Percentiles rank a stretch among this genome's conserved stretches.
Evolutionary conservation across 441 rosid species (phyloP).

Genomic region (Erysimum pusillum): DNA sequence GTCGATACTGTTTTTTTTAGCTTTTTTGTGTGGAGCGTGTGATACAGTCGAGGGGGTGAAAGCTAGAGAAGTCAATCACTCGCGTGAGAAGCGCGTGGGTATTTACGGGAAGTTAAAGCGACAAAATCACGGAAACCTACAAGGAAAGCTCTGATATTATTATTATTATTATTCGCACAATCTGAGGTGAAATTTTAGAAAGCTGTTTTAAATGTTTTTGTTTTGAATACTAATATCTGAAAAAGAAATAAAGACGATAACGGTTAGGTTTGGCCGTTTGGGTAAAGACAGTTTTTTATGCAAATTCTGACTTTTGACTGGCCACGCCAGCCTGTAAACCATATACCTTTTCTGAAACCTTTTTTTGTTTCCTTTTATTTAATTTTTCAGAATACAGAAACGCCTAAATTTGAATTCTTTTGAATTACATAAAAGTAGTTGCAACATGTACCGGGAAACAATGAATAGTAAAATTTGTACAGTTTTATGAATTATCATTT

Average conservation of each 20-base stretch:
- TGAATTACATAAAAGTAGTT: neutral
- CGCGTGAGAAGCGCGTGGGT: constrained; percentile 21
- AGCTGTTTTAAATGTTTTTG: constrained; percentile 20
- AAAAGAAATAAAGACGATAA: constrained; percentile 38
- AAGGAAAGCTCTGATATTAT: constrained; percentile 45
- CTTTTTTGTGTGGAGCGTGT: constrained; percentile 27
- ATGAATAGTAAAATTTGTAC: neutral
- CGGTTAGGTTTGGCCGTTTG: constrained; percentile 51
- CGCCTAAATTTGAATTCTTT: constrained; percentile 3
- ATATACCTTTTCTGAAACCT: neutral
- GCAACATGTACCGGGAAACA: constrained; percentile 1
- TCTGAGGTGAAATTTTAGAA: constrained; percentile 42
- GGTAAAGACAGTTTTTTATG: constrained; percentile 47
- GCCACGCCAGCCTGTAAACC: constrained; percentile 41
- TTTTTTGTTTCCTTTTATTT: neutral
- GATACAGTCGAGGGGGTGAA: constrained; percentile 18
- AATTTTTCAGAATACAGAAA: neutral
- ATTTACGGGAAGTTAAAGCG: constrained; percentile 41
- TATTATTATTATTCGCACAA: constrained; percentile 53
- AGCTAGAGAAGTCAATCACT: constrained; percentile 2
- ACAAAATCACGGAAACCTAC: constrained; percentile 50
- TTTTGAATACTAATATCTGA: constrained; percentile 39
- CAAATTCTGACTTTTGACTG: constrained; percentile 44
- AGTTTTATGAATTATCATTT: too few relatives aligned
- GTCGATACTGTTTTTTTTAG: constrained; percentile 9